Conservation (phyloP, 306 rosid species). For the Ziziphus jujuba region DNA sequence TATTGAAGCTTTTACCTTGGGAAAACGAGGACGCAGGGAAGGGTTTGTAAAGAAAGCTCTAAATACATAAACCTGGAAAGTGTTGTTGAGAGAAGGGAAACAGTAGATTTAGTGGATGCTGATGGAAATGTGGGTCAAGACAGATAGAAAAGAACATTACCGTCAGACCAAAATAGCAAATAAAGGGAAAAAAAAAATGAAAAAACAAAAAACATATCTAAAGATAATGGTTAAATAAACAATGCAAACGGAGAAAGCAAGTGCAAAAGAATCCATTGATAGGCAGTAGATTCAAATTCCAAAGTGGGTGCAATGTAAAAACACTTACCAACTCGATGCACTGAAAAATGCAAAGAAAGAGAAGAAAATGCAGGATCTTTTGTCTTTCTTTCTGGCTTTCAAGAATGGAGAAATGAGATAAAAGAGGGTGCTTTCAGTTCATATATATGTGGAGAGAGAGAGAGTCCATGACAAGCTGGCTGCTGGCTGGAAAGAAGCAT, state of each 20-base stretch:
- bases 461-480: slow-evolving; percentile 41
- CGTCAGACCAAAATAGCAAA: slow-evolving; percentile 24
- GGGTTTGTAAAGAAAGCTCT: slow-evolving; percentile 10
- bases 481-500: slow-evolving; percentile 12
- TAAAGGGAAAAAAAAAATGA: background rate
- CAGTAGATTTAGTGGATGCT: slow-evolving; percentile 20
- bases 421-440: slow-evolving; percentile 14
- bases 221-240: slow-evolving; percentile 7
- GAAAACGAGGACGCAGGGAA: slow-evolving; percentile 15
- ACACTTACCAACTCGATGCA: slow-evolving; percentile 14
- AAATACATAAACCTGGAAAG: slow-evolving; percentile 25
- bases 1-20: slow-evolving; percentile 16
- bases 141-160: slow-evolving; percentile 14
- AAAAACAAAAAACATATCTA: background rate
- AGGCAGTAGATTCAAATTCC: slow-evolving; percentile 23
- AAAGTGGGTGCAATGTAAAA: slow-evolving; percentile 31
- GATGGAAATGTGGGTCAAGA: slow-evolving; percentile 30
- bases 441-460: slow-evolving; percentile 7
- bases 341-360: slow-evolving; percentile 3
- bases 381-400: slow-evolving; percentile 5
- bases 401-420: slow-evolving; percentile 3
- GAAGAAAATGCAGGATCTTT: background rate
- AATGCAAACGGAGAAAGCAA: slow-evolving; percentile 8
- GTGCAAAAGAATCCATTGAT: slow-evolving; percentile 6
- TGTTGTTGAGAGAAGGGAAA: slow-evolving; percentile 3